Evolutionary conservation across 441 rosid genomes (phyloP), one percentile per base, ranked within the genome.

Genomic region (Melastoma candidum): DNA sequence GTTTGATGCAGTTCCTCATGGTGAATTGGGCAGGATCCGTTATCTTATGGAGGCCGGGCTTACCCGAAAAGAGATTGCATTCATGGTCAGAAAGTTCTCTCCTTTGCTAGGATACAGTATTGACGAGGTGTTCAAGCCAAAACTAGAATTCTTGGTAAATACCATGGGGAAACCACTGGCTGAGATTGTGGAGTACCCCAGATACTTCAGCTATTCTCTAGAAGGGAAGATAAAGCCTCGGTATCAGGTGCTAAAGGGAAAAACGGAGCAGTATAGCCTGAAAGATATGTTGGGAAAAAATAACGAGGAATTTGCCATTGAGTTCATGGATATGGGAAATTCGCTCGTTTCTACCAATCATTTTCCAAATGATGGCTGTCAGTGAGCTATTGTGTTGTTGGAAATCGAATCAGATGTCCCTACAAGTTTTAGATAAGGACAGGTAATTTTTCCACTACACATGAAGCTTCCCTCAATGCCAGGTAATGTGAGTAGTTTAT

Each of bases 201-300:
- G 96, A 63, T 90, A 78, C 57, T 90, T 90, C 49, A 90, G 98
- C 65, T 83, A 83, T 59, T 87, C 95, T 7, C 49, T 90, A 63
- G 98, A 90, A 63, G 79, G 80, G 81, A 87, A 71, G 71, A 90
- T 90, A 71, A 85, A 77, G 61, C 98, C 96, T 49, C 70, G 98
- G 68, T 85, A 70, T 68, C 78, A 82, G 82, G 72, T 80, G 49
- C 72, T 85, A 0, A 80, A 74, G 71, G 81, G 72, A 45, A 77
- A 65, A 69, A 79, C 75, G 45, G 53, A 83, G 22, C 75, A 80
- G 17, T 80, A 77, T 54, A 82, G 84, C 72, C 74, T 87, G 69
- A 71, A 82, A 55, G 96, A 83, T 2, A 85, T 87, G 95, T 73
- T 87, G 48, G 77, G 75, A 47, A 87, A 80, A 70, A 90, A 81